Conservation (phyloP, 202 grass and related monocot genomes). For the Carex sylvatica region DNA sequence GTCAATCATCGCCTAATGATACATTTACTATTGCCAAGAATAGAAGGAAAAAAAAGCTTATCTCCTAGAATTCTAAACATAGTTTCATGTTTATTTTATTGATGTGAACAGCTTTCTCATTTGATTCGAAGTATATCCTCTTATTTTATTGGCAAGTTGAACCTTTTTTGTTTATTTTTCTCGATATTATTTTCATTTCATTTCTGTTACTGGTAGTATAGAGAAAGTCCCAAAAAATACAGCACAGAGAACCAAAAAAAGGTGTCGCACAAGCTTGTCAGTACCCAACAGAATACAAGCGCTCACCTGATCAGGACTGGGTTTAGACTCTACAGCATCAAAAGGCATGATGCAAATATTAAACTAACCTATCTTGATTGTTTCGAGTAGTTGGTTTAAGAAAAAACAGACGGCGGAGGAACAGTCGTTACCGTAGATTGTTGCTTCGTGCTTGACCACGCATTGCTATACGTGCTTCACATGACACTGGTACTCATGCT, state of each 20-base stretch:
- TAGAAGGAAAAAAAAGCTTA: slow-evolving; percentile 6
- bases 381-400: background rate
- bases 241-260: background rate
- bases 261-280: background rate
- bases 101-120: background rate
- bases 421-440: background rate
- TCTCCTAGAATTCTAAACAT: background rate
- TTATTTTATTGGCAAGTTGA: background rate
- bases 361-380: background rate
- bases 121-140: background rate
- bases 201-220: background rate
- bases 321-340: background rate
- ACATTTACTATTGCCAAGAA: background rate
- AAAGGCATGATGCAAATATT: background rate
- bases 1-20: slow-evolving; percentile 24
- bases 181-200: background rate
- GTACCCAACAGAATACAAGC: background rate
- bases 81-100: background rate
- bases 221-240: background rate
- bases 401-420: background rate
- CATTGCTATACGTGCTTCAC: background rate
- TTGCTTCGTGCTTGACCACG: background rate
- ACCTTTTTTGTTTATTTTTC: background rate
- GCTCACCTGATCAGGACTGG: background rate
- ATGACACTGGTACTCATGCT: background rate